Evolutionary conservation across 1,139 yeast genomes (phyloP).

Genomic region (Casaregolazyma suthepensis): DNA sequence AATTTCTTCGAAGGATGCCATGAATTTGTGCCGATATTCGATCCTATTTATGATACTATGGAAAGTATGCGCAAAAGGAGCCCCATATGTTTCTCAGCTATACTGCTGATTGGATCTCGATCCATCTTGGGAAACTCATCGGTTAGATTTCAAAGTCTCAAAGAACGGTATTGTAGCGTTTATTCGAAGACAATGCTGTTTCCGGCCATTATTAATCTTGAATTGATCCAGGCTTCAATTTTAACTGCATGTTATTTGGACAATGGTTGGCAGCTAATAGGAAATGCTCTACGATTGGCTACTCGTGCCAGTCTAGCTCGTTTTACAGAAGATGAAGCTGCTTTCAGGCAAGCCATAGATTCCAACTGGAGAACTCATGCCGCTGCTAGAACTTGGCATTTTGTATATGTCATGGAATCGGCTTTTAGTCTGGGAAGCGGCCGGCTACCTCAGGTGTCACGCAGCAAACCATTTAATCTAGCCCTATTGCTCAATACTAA

Average conservation of each 20-base stretch:
- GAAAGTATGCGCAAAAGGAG: conserved; percentile 6
- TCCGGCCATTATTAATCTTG: conserved; percentile 2
- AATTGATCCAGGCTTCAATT: conserved; percentile 5
- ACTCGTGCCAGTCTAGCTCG: conserved; percentile 3
- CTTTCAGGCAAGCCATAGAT: neutral
- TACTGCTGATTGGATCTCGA: conserved; percentile 3
- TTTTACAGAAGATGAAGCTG: neutral
- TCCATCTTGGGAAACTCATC: neutral
- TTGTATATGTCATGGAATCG: conserved; percentile 8
- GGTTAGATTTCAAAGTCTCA: neutral
- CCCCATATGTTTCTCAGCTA: conserved; percentile 5
- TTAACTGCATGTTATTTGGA: conserved; percentile 7
- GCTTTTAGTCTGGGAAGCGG: conserved; percentile 6
- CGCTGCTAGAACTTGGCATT: conserved; percentile 7
- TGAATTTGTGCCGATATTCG: conserved; percentile 6
- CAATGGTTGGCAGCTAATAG: conserved; percentile 8
- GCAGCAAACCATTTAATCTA: neutral
- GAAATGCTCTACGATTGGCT: conserved; percentile 6
- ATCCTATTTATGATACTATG: conserved; percentile 4
- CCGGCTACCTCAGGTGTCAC: neutral
- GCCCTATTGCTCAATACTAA: neutral
- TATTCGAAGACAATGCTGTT: conserved; percentile 5
- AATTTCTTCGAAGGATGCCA: conserved; percentile 5
- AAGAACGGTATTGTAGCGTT: neutral
- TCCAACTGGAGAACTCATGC: neutral